Percentiles rank a stretch among this genome's conserved stretches.
phyloP scores from a whole-genome alignment of 164 flowering plant species.

The Akebia trifoliata region DNA sequence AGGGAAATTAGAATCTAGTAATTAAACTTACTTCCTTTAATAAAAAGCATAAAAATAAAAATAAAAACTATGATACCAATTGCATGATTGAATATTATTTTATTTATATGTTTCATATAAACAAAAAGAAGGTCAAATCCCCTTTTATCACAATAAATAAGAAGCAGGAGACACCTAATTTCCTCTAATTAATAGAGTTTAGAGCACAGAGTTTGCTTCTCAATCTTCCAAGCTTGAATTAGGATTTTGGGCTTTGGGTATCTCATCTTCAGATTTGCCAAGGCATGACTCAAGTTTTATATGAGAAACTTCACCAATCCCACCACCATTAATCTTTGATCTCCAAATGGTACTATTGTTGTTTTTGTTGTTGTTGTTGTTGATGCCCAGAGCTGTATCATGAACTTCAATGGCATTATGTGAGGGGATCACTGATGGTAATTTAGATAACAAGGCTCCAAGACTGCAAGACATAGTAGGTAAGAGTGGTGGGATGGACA shows the following conservation, averaged over 20 bases:
- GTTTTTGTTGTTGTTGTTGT: background rate
- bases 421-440: constrained; percentile 20
- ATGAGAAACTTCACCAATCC: background rate
- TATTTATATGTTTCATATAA: too few relatives aligned
- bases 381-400: background rate
- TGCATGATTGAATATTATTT: too few relatives aligned
- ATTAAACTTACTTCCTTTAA: too few relatives aligned
- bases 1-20: too few relatives aligned
- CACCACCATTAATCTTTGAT: constrained; percentile 4
- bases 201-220: too few relatives aligned
- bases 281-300: constrained; percentile 9
- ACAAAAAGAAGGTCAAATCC: too few relatives aligned
- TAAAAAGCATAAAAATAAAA: too few relatives aligned
- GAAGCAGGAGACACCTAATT: too few relatives aligned
- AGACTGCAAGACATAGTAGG: constrained; percentile 41
- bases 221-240: constrained; percentile 13
- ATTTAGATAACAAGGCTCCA: constrained; percentile 43
- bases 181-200: too few relatives aligned
- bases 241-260: constrained; percentile 5
- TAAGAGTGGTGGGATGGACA: constrained; percentile 48
- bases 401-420: constrained; percentile 5
- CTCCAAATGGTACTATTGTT: background rate
- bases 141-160: too few relatives aligned
- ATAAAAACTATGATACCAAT: too few relatives aligned
- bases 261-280: constrained; percentile 8